phyloP scores from a whole-genome alignment of 805 yeast species.

The Debaryomyces maramus region DNA sequence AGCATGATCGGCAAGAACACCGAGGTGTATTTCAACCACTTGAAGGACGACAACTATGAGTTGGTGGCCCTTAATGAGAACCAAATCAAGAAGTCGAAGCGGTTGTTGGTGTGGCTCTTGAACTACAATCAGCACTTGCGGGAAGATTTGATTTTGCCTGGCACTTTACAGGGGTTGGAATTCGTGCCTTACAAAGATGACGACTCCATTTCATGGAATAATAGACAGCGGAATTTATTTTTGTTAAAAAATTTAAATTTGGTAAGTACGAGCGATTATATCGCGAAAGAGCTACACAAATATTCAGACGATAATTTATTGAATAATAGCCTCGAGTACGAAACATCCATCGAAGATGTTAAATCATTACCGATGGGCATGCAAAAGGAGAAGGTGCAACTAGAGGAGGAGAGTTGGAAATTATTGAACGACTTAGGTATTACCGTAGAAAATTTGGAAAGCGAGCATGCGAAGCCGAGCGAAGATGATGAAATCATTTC shows the following conservation, averaged over 20 bases:
- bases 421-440: constrained; percentile 20
- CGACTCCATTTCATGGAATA: constrained; percentile 34
- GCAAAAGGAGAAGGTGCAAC: constrained; percentile 4
- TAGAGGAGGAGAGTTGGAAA: constrained; percentile 15
- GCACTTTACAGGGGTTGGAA: constrained; percentile 4
- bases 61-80: constrained; percentile 27
- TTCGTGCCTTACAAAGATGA: constrained; percentile 31
- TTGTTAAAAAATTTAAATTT: constrained; percentile 8
- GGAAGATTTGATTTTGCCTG: constrained; percentile 19
- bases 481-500: neutral
- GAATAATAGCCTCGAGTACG: constrained; percentile 9
- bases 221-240: constrained; percentile 19
- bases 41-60: constrained; percentile 28
- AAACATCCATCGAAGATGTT: constrained; percentile 14
- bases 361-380: constrained; percentile 13
- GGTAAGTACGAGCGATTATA: neutral
- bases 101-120: constrained; percentile 40
- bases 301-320: constrained; percentile 16
- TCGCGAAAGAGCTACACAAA: constrained; percentile 9
- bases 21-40: constrained; percentile 35
- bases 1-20: constrained; percentile 27
- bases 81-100: constrained; percentile 35
- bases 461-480: neutral
- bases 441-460: neutral
- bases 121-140: constrained; percentile 30